These are phyloP conservation scores for Russula sp. DNA, from an alignment of 768 basidiomycete genomes.

Conservation along the genomic window DNA sequence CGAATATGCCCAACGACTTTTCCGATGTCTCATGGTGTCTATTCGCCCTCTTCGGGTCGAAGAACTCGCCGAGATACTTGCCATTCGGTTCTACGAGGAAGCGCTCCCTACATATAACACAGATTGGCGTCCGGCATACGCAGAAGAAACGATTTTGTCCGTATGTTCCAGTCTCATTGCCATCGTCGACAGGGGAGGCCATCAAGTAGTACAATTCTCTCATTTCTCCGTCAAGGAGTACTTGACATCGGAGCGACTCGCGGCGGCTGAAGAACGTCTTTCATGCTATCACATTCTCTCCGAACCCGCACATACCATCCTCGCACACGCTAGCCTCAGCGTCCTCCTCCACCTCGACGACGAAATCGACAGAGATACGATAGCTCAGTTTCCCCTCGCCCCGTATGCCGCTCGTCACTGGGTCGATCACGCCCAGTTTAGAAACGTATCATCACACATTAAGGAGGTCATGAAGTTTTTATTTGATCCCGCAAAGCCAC, in stretches of 20 bases:
- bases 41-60: no score
- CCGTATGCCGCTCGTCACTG: conserved; percentile 13
- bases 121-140: no score
- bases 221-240: conserved; percentile 24
- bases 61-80: no score
- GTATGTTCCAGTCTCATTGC: conserved; percentile 3
- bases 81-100: no score
- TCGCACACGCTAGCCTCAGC: conserved; percentile 2
- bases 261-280: not conserved
- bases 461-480: not conserved
- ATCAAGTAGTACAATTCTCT: conserved; percentile 9
- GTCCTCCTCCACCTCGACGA: conserved; percentile 6
- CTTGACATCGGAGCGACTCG: conserved; percentile 7
- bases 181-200: not conserved
- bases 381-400: not conserved
- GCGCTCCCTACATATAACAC: no score
- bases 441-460: not conserved
- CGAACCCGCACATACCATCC: not conserved
- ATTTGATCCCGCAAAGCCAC: not conserved
- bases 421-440: conserved; percentile 5
- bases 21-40: no score
- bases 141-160: not conserved
- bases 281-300: conserved; percentile 9
- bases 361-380: not conserved
- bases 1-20: no score